Conservation (phyloP, 345 rosid species). For the Euphorbia tirucalli region DNA sequence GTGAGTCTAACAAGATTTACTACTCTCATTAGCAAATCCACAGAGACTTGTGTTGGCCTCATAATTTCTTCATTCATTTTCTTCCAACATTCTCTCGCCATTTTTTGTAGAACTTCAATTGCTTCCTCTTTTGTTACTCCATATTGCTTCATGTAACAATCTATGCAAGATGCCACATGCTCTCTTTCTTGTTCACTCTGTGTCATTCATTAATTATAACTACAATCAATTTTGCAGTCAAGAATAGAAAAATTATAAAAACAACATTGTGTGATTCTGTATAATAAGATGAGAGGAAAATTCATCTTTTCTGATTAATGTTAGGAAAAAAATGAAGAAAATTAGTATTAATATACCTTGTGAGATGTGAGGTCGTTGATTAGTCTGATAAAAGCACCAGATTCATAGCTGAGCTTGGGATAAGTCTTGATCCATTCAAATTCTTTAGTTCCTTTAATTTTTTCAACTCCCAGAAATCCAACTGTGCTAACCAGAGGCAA, state of each 20-base stretch:
- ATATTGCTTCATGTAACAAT: slow-evolving; percentile 3
- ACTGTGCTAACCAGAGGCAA: background rate
- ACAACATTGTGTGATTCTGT: too few species aligned
- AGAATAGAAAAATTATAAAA: too few species aligned
- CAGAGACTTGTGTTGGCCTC: background rate
- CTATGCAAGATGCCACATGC: slow-evolving; percentile 5
- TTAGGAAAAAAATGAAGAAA: too few species aligned
- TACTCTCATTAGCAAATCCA: slow-evolving; percentile 1
- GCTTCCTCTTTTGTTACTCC: background rate
- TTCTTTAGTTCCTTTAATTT: background rate
- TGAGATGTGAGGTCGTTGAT: background rate
- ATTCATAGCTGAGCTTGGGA: background rate
- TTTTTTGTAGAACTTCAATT: background rate
- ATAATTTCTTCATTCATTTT: slow-evolving; percentile 4
- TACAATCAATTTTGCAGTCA: too few species aligned
- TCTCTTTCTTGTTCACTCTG: slow-evolving; percentile 7
- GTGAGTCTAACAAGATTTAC: slow-evolving; percentile 10
- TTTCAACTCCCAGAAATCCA: background rate
- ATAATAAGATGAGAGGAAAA: too few species aligned
- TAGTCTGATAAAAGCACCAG: background rate
- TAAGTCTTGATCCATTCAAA: background rate
- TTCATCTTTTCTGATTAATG: too few species aligned
- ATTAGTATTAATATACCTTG: background rate
- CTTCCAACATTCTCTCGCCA: background rate
- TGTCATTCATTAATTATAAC: too few species aligned